Evolutionary conservation across 73 alveolate species (phyloP).

Genomic region (Tetrahymena elliotti): DNA sequence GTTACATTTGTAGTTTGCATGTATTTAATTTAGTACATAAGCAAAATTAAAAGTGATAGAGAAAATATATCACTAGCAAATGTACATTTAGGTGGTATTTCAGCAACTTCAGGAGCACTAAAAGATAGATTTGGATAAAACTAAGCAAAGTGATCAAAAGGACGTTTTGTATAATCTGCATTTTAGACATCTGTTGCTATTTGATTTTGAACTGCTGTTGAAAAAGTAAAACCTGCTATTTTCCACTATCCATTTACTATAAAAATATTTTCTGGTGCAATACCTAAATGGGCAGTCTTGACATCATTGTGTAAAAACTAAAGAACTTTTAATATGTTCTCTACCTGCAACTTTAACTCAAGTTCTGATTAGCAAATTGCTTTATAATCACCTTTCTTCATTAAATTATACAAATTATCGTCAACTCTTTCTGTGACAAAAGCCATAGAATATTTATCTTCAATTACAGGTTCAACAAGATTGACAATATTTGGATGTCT

Average conservation of each 20-base stretch:
- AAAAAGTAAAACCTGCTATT: background rate
- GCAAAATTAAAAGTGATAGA: background rate
- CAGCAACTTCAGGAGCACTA: background rate
- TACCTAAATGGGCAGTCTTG: background rate
- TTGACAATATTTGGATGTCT: background rate
- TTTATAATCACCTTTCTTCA: background rate
- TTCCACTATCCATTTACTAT: background rate
- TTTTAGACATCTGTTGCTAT: background rate
- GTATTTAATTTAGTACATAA: background rate
- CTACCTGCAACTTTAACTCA: background rate
- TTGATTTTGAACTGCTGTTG: background rate
- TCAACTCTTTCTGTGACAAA: background rate
- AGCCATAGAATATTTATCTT: background rate
- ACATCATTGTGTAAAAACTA: background rate
- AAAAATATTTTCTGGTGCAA: background rate
- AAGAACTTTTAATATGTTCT: background rate
- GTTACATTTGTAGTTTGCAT: background rate
- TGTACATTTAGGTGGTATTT: background rate
- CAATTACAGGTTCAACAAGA: background rate
- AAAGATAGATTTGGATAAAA: background rate
- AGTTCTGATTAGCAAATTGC: background rate
- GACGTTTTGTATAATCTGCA: background rate
- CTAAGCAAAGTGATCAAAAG: background rate
- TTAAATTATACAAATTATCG: background rate
- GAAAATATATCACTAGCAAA: background rate